Evolutionary conservation across 1,139 yeast genomes (phyloP).

Genomic region (Scheffersomyces segobiensis): DNA sequence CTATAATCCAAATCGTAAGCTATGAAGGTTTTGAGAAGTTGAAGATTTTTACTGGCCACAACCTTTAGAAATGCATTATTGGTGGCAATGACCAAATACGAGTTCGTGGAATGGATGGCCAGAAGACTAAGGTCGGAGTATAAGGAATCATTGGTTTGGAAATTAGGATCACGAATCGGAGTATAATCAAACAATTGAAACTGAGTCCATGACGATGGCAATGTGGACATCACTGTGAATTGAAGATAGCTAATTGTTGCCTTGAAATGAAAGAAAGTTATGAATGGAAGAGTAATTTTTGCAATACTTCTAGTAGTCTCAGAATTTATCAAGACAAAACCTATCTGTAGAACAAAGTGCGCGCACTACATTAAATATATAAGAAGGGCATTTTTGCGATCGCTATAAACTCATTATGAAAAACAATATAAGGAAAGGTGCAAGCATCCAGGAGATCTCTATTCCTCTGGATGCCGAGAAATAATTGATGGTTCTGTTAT

Average conservation of each 20-base stretch:
- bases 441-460: background rate
- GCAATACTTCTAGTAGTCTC: background rate
- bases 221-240: slow-evolving; percentile 13
- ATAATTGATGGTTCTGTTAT: background rate
- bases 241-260: background rate
- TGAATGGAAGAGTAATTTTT: background rate
- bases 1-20: slow-evolving; percentile 69
- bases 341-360: background rate
- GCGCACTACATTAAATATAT: background rate
- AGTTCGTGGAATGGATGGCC: slow-evolving; percentile 56
- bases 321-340: too few species aligned
- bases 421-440: background rate
- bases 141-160: slow-evolving; percentile 60
- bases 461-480: background rate
- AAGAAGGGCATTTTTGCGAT: background rate
- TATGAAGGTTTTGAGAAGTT: slow-evolving; percentile 47
- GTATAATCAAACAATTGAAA: slow-evolving; percentile 83
- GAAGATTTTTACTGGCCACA: slow-evolving; percentile 48
- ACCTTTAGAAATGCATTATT: slow-evolving; percentile 57
- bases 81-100: slow-evolving; percentile 60
- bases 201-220: slow-evolving; percentile 71
- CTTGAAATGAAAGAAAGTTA: background rate
- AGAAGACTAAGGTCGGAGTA: slow-evolving; percentile 80
- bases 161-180: slow-evolving; percentile 82
- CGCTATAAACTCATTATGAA: background rate